Evolutionary conservation across 2,329 filamentous ascomycete species (phyloP).

Genomic region (Elsinoe necatrix): DNA sequence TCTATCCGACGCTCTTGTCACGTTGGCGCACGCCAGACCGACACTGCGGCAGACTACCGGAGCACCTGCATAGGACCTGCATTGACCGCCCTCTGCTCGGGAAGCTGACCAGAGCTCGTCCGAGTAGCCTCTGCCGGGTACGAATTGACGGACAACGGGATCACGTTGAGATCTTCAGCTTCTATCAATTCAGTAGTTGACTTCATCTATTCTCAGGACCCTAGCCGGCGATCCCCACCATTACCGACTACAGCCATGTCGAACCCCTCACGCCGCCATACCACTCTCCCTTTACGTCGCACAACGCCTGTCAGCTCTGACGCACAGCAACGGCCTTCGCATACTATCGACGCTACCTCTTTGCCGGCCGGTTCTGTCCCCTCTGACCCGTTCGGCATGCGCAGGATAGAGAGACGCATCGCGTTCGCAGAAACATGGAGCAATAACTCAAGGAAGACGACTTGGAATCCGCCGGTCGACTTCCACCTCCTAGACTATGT

Average conservation of each 20-base stretch:
- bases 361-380: background rate
- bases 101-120: background rate
- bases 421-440: background rate
- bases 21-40: constrained; percentile 1
- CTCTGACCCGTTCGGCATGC: constrained; percentile 7
- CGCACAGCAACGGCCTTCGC: background rate
- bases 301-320: background rate
- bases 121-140: background rate
- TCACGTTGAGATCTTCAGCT: background rate
- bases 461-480: constrained; percentile 37
- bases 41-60: background rate
- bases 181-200: background rate
- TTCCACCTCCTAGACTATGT: constrained; percentile 52
- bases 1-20: background rate
- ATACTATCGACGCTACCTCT: background rate
- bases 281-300: background rate
- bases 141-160: too few relatives aligned
- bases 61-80: background rate
- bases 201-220: background rate
- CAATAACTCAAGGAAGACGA: background rate
- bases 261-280: background rate
- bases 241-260: background rate
- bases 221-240: background rate
- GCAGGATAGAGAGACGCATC: constrained; percentile 4
- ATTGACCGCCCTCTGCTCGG: background rate